Conservation (phyloP, 345 rosid species). For the Linum usitatissimum region DNA sequence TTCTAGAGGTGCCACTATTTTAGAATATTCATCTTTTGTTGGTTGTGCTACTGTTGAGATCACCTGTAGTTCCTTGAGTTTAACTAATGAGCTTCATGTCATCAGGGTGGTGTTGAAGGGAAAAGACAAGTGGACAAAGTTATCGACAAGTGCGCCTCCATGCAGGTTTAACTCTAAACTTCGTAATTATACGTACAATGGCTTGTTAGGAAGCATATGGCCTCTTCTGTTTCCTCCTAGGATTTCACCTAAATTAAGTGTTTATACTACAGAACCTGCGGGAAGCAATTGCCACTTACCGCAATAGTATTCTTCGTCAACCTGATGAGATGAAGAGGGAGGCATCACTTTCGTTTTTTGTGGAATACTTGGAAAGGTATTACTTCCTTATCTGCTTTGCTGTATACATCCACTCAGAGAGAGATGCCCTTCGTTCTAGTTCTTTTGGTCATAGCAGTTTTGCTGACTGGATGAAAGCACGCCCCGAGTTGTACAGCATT, state of each 20-base stretch:
- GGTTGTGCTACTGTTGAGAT: constrained; percentile 8
- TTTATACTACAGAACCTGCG: constrained; percentile 69
- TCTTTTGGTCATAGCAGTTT: constrained; percentile 66
- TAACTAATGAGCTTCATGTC: constrained; percentile 18
- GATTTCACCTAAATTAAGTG: constrained; percentile 11
- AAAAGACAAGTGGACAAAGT: constrained; percentile 95
- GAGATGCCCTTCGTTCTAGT: constrained; percentile 67
- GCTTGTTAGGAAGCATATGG: background rate
- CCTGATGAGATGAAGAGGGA: constrained; percentile 98
- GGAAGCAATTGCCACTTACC: constrained; percentile 87
- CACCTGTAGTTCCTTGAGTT: constrained; percentile 13
- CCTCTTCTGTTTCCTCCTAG: constrained; percentile 9
- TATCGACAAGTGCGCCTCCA: constrained; percentile 94
- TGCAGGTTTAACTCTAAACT: constrained; percentile 63
- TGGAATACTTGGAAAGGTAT: constrained; percentile 97
- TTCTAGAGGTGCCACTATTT: constrained; percentile 58
- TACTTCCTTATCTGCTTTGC: constrained; percentile 97
- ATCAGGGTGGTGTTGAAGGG: constrained; percentile 96
- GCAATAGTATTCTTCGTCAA: constrained; percentile 81
- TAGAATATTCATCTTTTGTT: constrained; percentile 1
- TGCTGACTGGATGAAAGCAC: constrained; percentile 98
- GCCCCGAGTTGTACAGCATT: constrained; percentile 94
- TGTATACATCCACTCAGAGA: constrained; percentile 89
- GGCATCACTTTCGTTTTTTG: constrained; percentile 83
- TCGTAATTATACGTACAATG: constrained; percentile 8